Evolutionary conservation across 306 rosid genomes (phyloP), one percentile per base, ranked within the genome.

Genomic region (Prunus mume): DNA sequence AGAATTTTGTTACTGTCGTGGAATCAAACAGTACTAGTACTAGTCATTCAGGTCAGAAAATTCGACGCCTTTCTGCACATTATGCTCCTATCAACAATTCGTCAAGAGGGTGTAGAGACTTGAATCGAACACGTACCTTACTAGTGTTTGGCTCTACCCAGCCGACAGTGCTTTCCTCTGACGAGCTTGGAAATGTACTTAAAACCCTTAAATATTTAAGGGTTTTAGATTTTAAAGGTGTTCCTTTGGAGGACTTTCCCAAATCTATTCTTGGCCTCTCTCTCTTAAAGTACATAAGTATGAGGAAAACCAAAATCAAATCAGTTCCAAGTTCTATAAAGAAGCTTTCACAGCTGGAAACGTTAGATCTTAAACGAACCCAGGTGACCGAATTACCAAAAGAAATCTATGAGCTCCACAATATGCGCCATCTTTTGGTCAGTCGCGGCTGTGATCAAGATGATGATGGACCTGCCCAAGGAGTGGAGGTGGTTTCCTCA

Each of bases 311-410:
- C 12, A 24, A 50, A 14, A 63, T 75, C 2, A 28, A 50, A 20
- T 12, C 3, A 61, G 20, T 75, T 17, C 78, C 62, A 49, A 47
- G 32, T 11, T 45, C 64, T 49, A 49, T 49, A 19, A 22, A 28
- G 43, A 24, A 50, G 17, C 78, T 75, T 63, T 50, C 24, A 10
- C 7, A 30, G 2, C 19, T 77, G 61, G 69, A 77, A 60, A 69
- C 74, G 30, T 58, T 77, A 4, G 70, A 77, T 77, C 81, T 77
- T 6, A 77, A 57, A 62, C 49, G 12, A 14, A 69, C 81, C 9
- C 24, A 6, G 20, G 76, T 77, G 62, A 69, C 61, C n/a, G 4
- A 3, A 7, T 61, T 77, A 45, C 81, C 70, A 46, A 11, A 58
- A 60, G 2, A 8, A 8, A 49, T 70, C 9, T n/a, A 9, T 51